phyloP scores from a whole-genome alignment of 1,139 yeast species.

The Lodderomyces elongisporus region DNA sequence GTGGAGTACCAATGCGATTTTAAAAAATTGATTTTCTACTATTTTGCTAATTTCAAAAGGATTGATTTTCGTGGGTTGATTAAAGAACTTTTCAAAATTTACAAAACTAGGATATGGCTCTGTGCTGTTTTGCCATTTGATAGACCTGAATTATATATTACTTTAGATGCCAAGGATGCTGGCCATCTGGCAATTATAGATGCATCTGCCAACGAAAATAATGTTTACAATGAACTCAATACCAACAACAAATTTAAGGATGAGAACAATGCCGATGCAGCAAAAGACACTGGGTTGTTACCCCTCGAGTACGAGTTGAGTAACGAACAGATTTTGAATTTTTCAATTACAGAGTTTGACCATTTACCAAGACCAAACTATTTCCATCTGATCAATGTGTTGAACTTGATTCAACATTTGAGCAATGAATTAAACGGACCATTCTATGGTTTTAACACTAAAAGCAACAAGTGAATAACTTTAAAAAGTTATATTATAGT shows the following conservation, averaged over 20 bases:
- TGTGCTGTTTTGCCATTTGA: constrained; percentile 66
- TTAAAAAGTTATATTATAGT: constrained; percentile 1
- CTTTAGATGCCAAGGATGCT: constrained; percentile 9
- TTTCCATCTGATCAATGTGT: constrained; percentile 40
- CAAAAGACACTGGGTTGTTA: too few relatives aligned
- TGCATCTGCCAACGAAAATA: neutral
- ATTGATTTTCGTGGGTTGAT: constrained; percentile 91
- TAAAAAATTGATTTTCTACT: constrained; percentile 87
- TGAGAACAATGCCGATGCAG: too few relatives aligned
- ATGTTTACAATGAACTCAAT: too few relatives aligned
- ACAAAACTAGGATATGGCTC: constrained; percentile 96
- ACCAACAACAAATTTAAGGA: constrained; percentile 10
- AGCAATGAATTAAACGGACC: constrained; percentile 32
- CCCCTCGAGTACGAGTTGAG: constrained; percentile 40
- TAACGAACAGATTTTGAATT: constrained; percentile 39
- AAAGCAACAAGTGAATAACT: constrained; percentile 2
- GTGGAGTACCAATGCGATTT: constrained; percentile 96
- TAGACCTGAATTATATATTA: constrained; percentile 28
- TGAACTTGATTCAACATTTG: constrained; percentile 32
- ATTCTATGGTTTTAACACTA: constrained; percentile 38
- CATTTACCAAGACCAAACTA: constrained; percentile 33
- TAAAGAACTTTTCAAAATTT: constrained; percentile 84
- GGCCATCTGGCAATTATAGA: neutral
- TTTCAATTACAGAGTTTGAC: constrained; percentile 36
- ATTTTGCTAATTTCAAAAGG: constrained; percentile 68